Evolutionary conservation across 306 rosid genomes (phyloP).

Genomic region (Astragalus glycyphyllos): DNA sequence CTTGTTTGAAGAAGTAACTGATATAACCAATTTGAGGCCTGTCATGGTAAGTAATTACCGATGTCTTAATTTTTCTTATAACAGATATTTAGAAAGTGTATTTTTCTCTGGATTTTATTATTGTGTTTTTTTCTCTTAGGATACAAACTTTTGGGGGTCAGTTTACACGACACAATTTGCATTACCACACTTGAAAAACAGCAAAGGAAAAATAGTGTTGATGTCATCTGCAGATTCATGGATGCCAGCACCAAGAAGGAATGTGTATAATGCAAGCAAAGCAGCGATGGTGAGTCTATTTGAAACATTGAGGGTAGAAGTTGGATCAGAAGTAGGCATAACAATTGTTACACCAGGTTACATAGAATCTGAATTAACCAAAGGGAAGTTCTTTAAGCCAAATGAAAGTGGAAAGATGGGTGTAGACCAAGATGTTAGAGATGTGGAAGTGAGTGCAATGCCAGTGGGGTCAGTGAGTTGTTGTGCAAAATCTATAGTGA

Average conservation of each 20-base stretch:
- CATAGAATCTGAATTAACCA: constrained; percentile 65
- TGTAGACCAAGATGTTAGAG: constrained; percentile 61
- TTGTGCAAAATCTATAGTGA: constrained; percentile 39
- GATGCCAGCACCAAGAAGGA: constrained; percentile 66
- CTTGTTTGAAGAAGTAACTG: constrained; percentile 61
- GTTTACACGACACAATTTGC: constrained; percentile 61
- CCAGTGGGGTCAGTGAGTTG: constrained; percentile 43
- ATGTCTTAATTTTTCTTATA: too few relatives aligned
- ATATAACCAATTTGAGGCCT: constrained; percentile 53
- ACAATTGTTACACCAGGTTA: constrained; percentile 72
- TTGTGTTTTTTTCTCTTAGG: constrained; percentile 42
- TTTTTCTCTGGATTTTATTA: too few relatives aligned
- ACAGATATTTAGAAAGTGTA: too few relatives aligned
- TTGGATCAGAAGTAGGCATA: constrained; percentile 55
- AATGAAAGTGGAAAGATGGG: constrained; percentile 43
- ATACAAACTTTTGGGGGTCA: constrained; percentile 85
- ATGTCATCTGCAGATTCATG: constrained; percentile 67
- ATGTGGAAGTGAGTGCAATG: constrained; percentile 48
- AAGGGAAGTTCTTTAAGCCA: constrained; percentile 52
- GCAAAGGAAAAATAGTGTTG: constrained; percentile 68
- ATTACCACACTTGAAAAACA: constrained; percentile 55
- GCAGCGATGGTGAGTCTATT: constrained; percentile 59
- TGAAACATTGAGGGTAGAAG: constrained; percentile 67
- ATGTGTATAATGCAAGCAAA: constrained; percentile 68
- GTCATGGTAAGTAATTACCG: constrained; percentile 56